phyloP scores from a whole-genome alignment of 1,284 basidiomycete genomes.

The Heliocybe sulcata region DNA sequence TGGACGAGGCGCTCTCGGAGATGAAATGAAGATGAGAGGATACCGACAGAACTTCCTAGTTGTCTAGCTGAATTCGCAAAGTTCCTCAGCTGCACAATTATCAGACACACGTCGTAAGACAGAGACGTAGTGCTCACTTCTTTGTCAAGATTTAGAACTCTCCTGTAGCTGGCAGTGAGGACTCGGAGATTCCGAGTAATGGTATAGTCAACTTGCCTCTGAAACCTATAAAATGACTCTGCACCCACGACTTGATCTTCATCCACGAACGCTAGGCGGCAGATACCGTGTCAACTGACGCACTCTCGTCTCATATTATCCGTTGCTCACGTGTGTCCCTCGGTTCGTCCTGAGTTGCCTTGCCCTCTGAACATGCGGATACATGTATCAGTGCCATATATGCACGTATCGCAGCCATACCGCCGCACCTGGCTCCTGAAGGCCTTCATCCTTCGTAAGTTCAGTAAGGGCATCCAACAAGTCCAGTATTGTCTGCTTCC shows the following conservation, averaged over 20 bases:
- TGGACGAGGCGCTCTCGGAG: constrained; percentile 62
- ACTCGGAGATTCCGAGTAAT: background rate
- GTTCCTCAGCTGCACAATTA: constrained; percentile 45
- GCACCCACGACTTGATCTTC: constrained; percentile 62
- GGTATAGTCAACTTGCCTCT: constrained; percentile 31
- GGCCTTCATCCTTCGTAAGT: constrained; percentile 42
- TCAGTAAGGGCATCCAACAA: constrained; percentile 58
- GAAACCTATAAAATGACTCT: constrained; percentile 53
- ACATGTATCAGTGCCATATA: background rate
- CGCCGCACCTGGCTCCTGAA: constrained; percentile 32
- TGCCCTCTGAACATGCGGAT: constrained; percentile 16
- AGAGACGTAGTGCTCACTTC: constrained; percentile 35
- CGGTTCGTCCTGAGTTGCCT: constrained; percentile 48
- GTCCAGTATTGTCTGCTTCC: constrained; percentile 58
- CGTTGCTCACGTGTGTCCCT: constrained; percentile 52
- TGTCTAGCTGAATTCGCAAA: constrained; percentile 70
- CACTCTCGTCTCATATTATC: background rate
- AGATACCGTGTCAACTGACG: background rate
- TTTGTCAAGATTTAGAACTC: constrained; percentile 55
- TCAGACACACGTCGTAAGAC: constrained; percentile 2
- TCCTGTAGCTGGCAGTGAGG: constrained; percentile 23
- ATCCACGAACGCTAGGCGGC: constrained; percentile 46
- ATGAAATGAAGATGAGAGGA: constrained; percentile 61
- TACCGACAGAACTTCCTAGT: constrained; percentile 64
- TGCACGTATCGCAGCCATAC: constrained; percentile 1